Base-by-base conservation (phyloP, 2,329 filamentous ascomycete genomes). In the Fusarium sp. region DNA sequence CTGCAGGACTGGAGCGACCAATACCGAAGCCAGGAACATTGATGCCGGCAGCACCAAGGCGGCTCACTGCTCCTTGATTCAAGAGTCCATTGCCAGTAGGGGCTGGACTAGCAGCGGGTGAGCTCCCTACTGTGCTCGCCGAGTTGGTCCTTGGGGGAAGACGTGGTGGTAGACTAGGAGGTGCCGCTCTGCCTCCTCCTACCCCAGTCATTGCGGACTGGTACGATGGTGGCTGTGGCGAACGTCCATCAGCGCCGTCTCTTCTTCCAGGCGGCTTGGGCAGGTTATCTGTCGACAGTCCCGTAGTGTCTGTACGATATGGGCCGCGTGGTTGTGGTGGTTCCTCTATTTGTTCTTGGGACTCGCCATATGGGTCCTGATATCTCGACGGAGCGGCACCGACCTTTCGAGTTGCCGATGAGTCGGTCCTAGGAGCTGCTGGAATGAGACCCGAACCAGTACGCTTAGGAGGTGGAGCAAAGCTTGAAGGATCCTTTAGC, bases 21-120 rank as follows among this genome's bases (percentile, higher is more conserved):
- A 97, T 97, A 8, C 92, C 92, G 6, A 97, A 83, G 0, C 87
- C 91, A 1, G 94, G 91, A 0, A 97, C 93, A 0, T 90, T 92
- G 8, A 97, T 85, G 2, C 94, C 94, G 2, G 92, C 90, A 40
- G 89, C 87, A 14, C 90, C 88, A 11, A 98, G 84, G 44, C 93
- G 87, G 62, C 82, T 85, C 59, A 91, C 78, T 8, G 93, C 90
- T 8, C 85, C 87, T 74, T 85, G 82, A 73, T 88, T 88, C 34
- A 87, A 70, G 32, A 80, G 76, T 18, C 77, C 73, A 44, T 63
- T 75, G 44, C 63, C 70, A 8, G 72, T 32, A 46, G 71, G 43
- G 53, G 74, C 46, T 71, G 70, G 62, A 70, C 70, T 67, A 64
- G 68, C 56, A 68, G 76, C 51, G 42, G 63, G 54, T 10, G 65